Evolutionary conservation across 1,139 yeast species (phyloP).

Genomic region (Suhomyces panamericanus): DNA sequence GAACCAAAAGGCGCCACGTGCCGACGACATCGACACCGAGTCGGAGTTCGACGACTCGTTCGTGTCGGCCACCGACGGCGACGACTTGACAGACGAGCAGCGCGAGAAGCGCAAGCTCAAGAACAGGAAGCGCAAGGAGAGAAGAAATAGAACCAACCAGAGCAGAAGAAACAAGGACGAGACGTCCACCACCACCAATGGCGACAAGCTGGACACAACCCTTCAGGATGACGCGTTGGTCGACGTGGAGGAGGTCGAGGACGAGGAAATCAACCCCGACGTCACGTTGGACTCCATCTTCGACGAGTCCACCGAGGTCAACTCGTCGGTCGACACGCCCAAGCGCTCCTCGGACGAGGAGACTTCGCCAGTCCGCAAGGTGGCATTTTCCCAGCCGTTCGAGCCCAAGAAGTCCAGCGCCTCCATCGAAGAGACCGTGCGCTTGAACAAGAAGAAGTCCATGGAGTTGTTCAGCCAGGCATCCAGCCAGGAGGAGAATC

Average conservation of each 20-base stretch:
- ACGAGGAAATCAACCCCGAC: constrained; percentile 10
- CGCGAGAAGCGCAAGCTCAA: constrained; percentile 17
- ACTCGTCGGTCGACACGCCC: constrained; percentile 5
- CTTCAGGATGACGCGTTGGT: constrained; percentile 3
- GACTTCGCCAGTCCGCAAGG: constrained; percentile 10
- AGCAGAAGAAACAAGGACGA: constrained; percentile 3
- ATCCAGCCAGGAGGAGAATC: constrained; percentile 15
- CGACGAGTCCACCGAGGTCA: constrained; percentile 12
- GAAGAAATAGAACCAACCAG: constrained; percentile 15
- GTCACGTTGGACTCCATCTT: constrained; percentile 17
- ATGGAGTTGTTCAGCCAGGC: constrained; percentile 16
- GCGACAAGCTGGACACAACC: neutral
- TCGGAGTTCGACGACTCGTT: constrained; percentile 15
- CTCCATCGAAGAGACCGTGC: constrained; percentile 17
- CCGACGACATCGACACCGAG: constrained; percentile 14
- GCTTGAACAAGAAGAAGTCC: constrained; percentile 18
- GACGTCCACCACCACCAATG: neutral
- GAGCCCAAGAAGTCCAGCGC: constrained; percentile 7
- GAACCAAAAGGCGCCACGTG: neutral
- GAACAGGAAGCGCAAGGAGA: constrained; percentile 18
- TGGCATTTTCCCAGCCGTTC: constrained; percentile 6
- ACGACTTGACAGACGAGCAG: constrained; percentile 15
- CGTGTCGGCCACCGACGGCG: constrained; percentile 5
- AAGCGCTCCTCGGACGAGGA: constrained; percentile 8
- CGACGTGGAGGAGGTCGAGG: constrained; percentile 4